Evolutionary conservation across 2,329 filamentous ascomycete genomes (phyloP).

Genomic region (Paradendryphiella salina): DNA sequence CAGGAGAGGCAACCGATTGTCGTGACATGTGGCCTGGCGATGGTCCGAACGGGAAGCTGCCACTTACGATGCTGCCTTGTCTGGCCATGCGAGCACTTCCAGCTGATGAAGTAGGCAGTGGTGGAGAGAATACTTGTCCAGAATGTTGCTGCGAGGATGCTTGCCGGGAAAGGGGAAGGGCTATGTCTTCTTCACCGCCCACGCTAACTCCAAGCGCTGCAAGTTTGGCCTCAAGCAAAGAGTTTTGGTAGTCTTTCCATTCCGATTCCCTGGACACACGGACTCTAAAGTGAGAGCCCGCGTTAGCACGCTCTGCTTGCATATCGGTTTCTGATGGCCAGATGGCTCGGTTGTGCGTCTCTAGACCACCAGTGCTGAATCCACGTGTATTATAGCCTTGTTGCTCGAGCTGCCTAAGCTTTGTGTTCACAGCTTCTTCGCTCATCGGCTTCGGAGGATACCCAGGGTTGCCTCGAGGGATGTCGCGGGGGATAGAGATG

Average conservation of each 20-base stretch:
- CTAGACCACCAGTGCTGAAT: slow-evolving; percentile 56
- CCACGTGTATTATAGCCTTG: slow-evolving; percentile 70
- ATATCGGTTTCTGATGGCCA: slow-evolving; percentile 69
- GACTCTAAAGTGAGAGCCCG: slow-evolving; percentile 58
- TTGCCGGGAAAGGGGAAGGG: slow-evolving; percentile 68
- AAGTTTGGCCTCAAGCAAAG: slow-evolving; percentile 87
- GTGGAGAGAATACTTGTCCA: slow-evolving; percentile 78
- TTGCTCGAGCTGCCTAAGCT: slow-evolving; percentile 68
- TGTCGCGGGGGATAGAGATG: slow-evolving; percentile 51
- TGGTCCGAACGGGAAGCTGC: slow-evolving; percentile 60
- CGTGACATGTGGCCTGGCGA: slow-evolving; percentile 61
- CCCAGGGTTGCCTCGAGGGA: slow-evolving; percentile 47
- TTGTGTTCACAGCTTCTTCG: slow-evolving; percentile 60
- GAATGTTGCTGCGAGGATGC: slow-evolving; percentile 74
- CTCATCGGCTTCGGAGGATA: slow-evolving; percentile 51
- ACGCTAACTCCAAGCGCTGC: slow-evolving; percentile 85
- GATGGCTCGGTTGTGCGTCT: slow-evolving; percentile 64
- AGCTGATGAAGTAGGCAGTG: slow-evolving; percentile 76
- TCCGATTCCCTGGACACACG: slow-evolving; percentile 70
- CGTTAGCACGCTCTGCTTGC: slow-evolving; percentile 57
- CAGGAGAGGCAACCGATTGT: slow-evolving; percentile 72
- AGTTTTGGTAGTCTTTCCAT: slow-evolving; percentile 79
- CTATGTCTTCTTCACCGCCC: slow-evolving; percentile 67
- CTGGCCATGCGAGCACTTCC: slow-evolving; percentile 67
- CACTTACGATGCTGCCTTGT: slow-evolving; percentile 60